phyloP scores from a whole-genome alignment of 1,284 basidiomycete genomes.

The Ceratobasidium sp. region DNA sequence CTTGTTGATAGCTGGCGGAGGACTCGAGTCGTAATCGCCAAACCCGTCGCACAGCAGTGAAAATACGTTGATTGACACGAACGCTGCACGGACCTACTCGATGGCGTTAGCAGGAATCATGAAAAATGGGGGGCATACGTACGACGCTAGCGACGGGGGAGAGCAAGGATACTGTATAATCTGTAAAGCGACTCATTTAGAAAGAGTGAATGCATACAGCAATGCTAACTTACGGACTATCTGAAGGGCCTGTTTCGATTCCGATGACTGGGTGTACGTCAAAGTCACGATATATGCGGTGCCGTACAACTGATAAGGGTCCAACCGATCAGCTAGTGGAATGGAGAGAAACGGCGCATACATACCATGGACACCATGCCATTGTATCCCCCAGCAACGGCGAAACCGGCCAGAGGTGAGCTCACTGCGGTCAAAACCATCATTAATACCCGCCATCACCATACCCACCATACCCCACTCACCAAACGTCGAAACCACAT shows the following conservation, averaged over 20 bases:
- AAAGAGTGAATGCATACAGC: not conserved
- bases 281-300: slow-evolving; percentile 75
- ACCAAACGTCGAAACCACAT: slow-evolving; percentile 70
- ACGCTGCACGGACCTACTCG: slow-evolving; percentile 68
- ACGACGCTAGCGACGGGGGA: slow-evolving; percentile 79
- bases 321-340: not conserved
- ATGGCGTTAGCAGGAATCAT: slow-evolving; percentile 24
- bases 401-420: slow-evolving; percentile 80
- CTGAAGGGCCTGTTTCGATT: slow-evolving; percentile 67
- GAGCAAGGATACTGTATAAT: slow-evolving; percentile 75
- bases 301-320: slow-evolving; percentile 66
- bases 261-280: slow-evolving; percentile 74
- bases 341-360: slow-evolving; percentile 56
- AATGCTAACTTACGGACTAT: slow-evolving; percentile 64
- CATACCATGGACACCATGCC: slow-evolving; percentile 72
- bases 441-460: not conserved
- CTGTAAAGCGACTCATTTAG: slow-evolving; percentile 52
- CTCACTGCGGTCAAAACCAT: slow-evolving; percentile 54
- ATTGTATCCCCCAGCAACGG: slow-evolving; percentile 77
- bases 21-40: slow-evolving; percentile 62
- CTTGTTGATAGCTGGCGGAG: slow-evolving; percentile 67
- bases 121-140: slow-evolving; percentile 55
- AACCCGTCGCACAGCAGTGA: slow-evolving; percentile 76
- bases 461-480: not conserved
- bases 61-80: slow-evolving; percentile 82